Evolutionary conservation across 2,329 filamentous ascomycete species (phyloP).

Genomic region (Trichoderma afroharzianum): DNA sequence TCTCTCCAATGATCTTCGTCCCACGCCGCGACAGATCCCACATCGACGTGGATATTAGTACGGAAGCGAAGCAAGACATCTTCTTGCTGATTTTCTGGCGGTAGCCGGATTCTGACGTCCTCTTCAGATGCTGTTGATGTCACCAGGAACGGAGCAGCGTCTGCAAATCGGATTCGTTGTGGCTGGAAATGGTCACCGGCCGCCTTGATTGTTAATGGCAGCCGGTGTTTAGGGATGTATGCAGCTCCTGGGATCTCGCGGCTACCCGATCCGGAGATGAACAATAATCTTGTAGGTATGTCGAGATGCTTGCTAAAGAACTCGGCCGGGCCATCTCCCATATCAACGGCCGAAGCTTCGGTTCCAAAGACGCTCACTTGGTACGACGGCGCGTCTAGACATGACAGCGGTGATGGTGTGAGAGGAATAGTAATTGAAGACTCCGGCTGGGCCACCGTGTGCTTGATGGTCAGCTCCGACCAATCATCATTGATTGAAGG

Average conservation of each 20-base stretch:
- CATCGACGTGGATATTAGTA: slow-evolving; percentile 23
- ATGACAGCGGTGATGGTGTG: slow-evolving; percentile 20
- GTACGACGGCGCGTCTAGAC: slow-evolving; percentile 17
- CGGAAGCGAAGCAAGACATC: slow-evolving; percentile 21
- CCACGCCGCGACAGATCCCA: slow-evolving; percentile 14
- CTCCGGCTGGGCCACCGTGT: slow-evolving; percentile 16
- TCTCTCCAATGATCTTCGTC: slow-evolving; percentile 22
- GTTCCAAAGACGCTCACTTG: slow-evolving; percentile 23
- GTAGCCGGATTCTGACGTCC: slow-evolving; percentile 18
- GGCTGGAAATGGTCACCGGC: slow-evolving; percentile 16
- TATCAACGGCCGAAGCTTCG: slow-evolving; percentile 19
- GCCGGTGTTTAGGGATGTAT: slow-evolving; percentile 18
- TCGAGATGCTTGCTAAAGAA: slow-evolving; percentile 23
- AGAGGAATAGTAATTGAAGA: slow-evolving; percentile 21
- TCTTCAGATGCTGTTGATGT: slow-evolving; percentile 22
- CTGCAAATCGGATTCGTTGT: slow-evolving; percentile 22
- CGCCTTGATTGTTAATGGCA: slow-evolving; percentile 14
- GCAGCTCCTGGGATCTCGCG: slow-evolving; percentile 21
- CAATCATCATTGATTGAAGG: slow-evolving; percentile 22
- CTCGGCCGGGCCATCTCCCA: slow-evolving; percentile 20
- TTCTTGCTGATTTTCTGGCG: slow-evolving; percentile 4
- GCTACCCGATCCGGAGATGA: slow-evolving; percentile 19
- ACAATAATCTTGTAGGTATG: slow-evolving; percentile 17
- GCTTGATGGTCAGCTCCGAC: slow-evolving; percentile 21
- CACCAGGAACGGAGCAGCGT: slow-evolving; percentile 21